These are phyloP conservation scores for Spathaspora hagerdaliae DNA, from an alignment of 805 yeast genomes.

Conservation along the genomic window DNA sequence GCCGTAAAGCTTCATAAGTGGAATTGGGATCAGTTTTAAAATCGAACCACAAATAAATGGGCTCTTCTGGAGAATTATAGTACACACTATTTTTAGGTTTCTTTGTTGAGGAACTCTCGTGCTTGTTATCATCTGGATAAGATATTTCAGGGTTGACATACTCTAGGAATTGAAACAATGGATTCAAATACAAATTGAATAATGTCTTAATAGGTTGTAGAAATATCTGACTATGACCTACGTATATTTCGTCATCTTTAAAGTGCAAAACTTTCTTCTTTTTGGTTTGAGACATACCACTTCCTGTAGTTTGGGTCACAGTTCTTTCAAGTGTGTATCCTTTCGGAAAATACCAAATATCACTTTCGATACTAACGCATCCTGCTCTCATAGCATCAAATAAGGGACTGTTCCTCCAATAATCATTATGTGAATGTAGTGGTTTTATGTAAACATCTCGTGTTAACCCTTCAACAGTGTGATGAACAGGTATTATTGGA, in stretches of 20 bases:
- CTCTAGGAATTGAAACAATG: slow-evolving; percentile 45
- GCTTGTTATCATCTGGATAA: background rate
- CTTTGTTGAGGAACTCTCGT: slow-evolving; percentile 10
- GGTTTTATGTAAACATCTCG: slow-evolving; percentile 38
- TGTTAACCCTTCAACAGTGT: slow-evolving; percentile 24
- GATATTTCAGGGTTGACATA: slow-evolving; percentile 39
- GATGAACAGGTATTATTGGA: slow-evolving; percentile 16
- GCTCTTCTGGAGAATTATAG: slow-evolving; percentile 44
- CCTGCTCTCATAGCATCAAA: slow-evolving; percentile 57
- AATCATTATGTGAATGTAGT: slow-evolving; percentile 69
- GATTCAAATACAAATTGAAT: slow-evolving; percentile 48
- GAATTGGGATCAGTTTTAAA: slow-evolving; percentile 51
- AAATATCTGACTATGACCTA: slow-evolving; percentile 56
- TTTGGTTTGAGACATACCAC: slow-evolving; percentile 6
- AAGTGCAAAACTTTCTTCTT: slow-evolving; percentile 16
- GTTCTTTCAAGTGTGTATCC: slow-evolving; percentile 28
- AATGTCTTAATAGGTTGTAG: slow-evolving; percentile 46
- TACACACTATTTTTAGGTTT: slow-evolving; percentile 26
- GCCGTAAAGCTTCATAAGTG: slow-evolving; percentile 44
- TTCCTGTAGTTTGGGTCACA: slow-evolving; percentile 17
- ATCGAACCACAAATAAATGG: slow-evolving; percentile 62
- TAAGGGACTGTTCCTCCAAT: slow-evolving; percentile 57
- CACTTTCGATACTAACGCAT: slow-evolving; percentile 61
- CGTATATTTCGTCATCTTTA: slow-evolving; percentile 40
- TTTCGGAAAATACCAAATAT: slow-evolving; percentile 49